These are phyloP conservation scores for Pisolithus orientalis DNA, from an alignment of 768 basidiomycete genomes.

Conservation along the genomic window DNA sequence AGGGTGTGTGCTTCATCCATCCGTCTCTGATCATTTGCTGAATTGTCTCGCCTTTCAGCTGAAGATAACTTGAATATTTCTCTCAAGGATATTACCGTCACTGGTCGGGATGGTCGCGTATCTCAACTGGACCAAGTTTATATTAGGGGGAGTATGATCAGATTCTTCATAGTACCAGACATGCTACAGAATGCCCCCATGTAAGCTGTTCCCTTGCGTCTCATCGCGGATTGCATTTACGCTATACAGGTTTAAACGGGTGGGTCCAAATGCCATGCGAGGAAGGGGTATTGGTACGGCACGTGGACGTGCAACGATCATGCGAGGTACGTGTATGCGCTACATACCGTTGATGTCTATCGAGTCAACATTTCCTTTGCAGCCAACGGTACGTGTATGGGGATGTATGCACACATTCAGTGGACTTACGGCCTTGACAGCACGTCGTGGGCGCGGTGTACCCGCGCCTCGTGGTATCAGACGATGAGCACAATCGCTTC, in stretches of 20 bases:
- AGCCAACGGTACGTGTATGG: conserved; percentile 66
- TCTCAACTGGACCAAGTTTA: conserved; percentile 99
- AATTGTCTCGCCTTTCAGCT: conserved; percentile 45
- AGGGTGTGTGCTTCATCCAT: conserved; percentile 52
- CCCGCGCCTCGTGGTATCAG: conserved; percentile 74
- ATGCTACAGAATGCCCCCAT: conserved; percentile 99
- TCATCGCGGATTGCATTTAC: neutral
- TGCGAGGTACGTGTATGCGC: conserved; percentile 68
- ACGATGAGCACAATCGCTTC: conserved; percentile 40
- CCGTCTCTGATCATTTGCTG: conserved; percentile 12
- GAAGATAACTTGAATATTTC: conserved; percentile 99
- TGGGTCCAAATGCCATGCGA: conserved; percentile 97
- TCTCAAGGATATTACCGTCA: conserved; percentile 93
- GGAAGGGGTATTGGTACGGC: conserved; percentile 99
- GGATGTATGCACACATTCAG: neutral
- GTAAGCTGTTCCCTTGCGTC: conserved; percentile 42
- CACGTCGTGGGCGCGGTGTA: conserved; percentile 83
- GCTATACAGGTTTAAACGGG: conserved; percentile 88
- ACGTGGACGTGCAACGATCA: conserved; percentile 96
- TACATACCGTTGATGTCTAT: conserved; percentile 7
- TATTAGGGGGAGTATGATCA: conserved; percentile 95
- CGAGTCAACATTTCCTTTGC: conserved; percentile 15
- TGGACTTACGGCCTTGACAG: conserved; percentile 33
- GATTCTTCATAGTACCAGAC: conserved; percentile 99
- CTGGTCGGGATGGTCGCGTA: conserved; percentile 94